A percentile compares a stretch with the other conserved stretches of the same genome.
These are phyloP conservation scores for Agaricales sp. DNA, from an alignment of 1,284 basidiomycete genomes.

Conservation along the genomic window DNA sequence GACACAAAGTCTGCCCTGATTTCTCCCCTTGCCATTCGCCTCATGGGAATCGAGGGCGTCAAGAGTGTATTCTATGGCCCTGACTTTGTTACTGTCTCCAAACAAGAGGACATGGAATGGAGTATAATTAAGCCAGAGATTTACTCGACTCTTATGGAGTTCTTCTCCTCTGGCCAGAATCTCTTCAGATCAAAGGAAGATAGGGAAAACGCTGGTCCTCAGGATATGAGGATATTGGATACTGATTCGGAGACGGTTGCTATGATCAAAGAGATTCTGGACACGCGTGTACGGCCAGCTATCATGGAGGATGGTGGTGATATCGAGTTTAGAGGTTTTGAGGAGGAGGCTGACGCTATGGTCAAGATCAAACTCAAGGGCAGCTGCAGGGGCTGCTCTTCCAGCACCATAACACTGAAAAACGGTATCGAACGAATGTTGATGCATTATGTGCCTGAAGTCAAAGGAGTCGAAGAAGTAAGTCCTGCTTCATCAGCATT, in stretches of 20 bases:
- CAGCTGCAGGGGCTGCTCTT: conserved; percentile 90
- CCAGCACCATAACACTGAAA: conserved; percentile 91
- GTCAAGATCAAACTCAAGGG: conserved; percentile 92
- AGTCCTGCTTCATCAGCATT: conserved; percentile 19
- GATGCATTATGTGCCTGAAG: conserved; percentile 98
- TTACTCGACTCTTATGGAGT: conserved; percentile 96
- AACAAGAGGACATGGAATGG: conserved; percentile 84
- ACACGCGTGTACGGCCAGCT: conserved; percentile 90
- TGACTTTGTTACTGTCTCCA: conserved; percentile 96
- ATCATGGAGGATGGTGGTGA: conserved; percentile 96
- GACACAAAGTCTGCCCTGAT: conserved; percentile 76
- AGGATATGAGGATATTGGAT: conserved; percentile 94
- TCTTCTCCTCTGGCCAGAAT: conserved; percentile 82
- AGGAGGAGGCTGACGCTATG: conserved; percentile 49
- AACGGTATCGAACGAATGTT: conserved; percentile 96
- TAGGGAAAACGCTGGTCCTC: conserved; percentile 70
- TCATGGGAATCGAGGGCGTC: conserved; percentile 92
- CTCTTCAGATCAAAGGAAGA: conserved; percentile 81
- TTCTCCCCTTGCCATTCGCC: conserved; percentile 86
- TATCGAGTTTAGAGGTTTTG: conserved; percentile 75
- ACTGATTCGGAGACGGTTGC: conserved; percentile 96
- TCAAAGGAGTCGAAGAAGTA: conserved; percentile 94
- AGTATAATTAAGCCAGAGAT: conserved; percentile 94
- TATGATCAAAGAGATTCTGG: conserved; percentile 97
- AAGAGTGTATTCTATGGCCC: conserved; percentile 90